Conservation (phyloP, 257 asterid species). For the Apocynum venetum region DNA sequence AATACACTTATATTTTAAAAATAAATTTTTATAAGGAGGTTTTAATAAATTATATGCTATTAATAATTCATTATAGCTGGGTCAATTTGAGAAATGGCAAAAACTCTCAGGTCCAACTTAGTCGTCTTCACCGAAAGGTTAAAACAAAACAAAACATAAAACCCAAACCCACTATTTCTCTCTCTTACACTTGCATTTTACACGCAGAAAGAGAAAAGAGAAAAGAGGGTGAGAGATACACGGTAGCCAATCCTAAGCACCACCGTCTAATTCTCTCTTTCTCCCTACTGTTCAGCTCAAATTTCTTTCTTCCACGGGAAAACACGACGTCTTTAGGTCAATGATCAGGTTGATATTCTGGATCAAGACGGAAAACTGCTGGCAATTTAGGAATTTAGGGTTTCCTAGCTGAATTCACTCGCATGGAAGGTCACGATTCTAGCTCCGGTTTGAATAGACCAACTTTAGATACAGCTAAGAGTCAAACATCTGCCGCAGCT, state of each 20-base stretch:
- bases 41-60: no score
- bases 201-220: conserved; percentile 8
- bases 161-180: conserved; percentile 1
- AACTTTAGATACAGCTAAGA: conserved; percentile 28
- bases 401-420: conserved; percentile 8
- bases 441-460: conserved; percentile 18
- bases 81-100: no score
- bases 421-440: conserved; percentile 25
- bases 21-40: no score
- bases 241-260: conserved; percentile 29
- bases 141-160: neutral
- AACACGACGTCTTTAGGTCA: conserved; percentile 22
- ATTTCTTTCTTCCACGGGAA: conserved; percentile 12
- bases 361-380: neutral
- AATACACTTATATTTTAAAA: no score
- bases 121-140: conserved; percentile 8
- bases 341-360: conserved; percentile 18
- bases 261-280: conserved; percentile 16
- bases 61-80: no score
- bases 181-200: neutral
- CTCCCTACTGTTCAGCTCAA: conserved; percentile 5
- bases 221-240: neutral
- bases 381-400: conserved; percentile 21
- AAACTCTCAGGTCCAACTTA: conserved; percentile 10
- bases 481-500: conserved; percentile 48